Evolutionary conservation across 2,329 filamentous ascomycete genomes (phyloP).

Genomic region (Venturia oleaginea): DNA sequence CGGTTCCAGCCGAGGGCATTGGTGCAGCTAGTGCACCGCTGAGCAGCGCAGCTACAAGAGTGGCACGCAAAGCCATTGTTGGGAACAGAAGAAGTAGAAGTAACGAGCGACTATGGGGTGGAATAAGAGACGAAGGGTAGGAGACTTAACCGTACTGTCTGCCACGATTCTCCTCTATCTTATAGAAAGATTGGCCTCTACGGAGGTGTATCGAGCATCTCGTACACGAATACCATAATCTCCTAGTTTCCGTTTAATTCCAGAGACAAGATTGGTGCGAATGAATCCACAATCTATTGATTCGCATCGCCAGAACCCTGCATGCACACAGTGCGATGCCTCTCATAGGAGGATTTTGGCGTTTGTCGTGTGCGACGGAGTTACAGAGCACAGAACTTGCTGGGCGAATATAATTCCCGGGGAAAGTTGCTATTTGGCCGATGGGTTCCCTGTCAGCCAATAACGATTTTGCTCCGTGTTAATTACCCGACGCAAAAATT

Average conservation of each 20-base stretch:
- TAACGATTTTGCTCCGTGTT: not conserved
- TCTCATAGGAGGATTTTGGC: not conserved
- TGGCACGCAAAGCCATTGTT: not conserved
- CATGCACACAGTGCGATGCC: not conserved
- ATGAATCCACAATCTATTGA: not conserved
- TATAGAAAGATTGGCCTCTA: not conserved
- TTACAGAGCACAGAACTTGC: not conserved
- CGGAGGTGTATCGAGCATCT: not conserved
- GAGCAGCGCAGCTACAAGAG: not conserved
- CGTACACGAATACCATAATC: too few relatives aligned
- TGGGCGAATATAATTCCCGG: not conserved
- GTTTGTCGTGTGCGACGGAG: not conserved
- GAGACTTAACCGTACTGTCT: too few relatives aligned
- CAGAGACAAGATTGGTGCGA: not conserved
- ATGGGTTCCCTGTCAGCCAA: not conserved
- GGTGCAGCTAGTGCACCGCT: not conserved
- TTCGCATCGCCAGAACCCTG: not conserved
- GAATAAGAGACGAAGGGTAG: not conserved
- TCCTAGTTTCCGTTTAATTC: not conserved
- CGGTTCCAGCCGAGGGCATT: not conserved
- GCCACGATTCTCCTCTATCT: not conserved
- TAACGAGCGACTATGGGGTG: not conserved
- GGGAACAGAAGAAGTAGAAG: not conserved
- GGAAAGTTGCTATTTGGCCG: not conserved
- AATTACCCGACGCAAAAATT: not conserved